Evolutionary conservation across 192 early-diverging fungal species (phyloP).

Genomic region (Thoreauomyces humboldtii): DNA sequence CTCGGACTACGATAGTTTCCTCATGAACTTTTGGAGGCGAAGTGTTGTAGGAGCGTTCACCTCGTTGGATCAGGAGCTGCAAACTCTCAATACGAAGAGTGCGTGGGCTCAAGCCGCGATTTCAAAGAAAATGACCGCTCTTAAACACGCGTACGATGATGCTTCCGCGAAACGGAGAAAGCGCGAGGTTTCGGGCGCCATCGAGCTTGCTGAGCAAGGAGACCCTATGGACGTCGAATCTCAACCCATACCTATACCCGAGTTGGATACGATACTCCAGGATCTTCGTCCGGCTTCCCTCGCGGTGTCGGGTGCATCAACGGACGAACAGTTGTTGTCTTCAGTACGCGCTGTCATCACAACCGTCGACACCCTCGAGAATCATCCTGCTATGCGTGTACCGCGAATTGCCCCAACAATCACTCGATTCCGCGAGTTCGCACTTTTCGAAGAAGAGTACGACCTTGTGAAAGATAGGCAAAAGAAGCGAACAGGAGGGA

Average conservation of each 20-base stretch:
- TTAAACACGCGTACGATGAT: not conserved
- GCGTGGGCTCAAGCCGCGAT: constrained; percentile 10
- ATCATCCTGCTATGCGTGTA: not conserved
- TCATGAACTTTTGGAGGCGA: constrained; percentile 31
- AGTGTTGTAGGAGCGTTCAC: constrained; percentile 19
- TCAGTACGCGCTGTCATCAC: not conserved
- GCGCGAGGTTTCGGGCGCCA: not conserved
- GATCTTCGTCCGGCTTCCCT: not conserved
- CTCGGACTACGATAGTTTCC: constrained; percentile 25
- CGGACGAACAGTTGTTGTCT: not conserved
- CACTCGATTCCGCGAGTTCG: constrained; percentile 6
- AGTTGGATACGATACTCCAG: too few species aligned
- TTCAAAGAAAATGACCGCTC: constrained; percentile 1
- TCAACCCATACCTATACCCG: too few species aligned
- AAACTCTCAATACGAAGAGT: not conserved
- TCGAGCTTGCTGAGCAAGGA: too few species aligned
- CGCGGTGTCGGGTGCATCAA: too few species aligned
- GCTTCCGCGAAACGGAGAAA: too few species aligned
- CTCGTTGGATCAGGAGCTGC: constrained; percentile 17
- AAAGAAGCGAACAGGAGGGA: constrained; percentile 20
- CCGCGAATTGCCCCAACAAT: constrained; percentile 13
- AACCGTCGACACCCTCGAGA: not conserved
- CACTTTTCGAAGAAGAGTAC: constrained; percentile 26
- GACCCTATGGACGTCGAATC: too few species aligned
- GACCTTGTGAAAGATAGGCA: constrained; percentile 20